Evolutionary conservation across 345 rosid species (phyloP), one percentile per base, ranked within the genome.

Genomic region (Boechera retrofracta): DNA sequence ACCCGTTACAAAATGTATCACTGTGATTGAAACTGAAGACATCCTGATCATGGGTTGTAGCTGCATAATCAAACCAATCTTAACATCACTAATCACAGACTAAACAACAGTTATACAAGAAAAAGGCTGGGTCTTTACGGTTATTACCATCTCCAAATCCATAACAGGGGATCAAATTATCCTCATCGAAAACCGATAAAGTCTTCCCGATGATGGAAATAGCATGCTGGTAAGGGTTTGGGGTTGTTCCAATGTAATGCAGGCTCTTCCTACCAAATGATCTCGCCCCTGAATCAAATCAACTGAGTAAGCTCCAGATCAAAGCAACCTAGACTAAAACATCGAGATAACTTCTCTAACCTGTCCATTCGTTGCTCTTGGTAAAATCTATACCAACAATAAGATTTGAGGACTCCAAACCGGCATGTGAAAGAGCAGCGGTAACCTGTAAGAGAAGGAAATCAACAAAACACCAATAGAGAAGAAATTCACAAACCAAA

Each of bases 321-420:
- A 48, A 24, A 76, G 31, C 36, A 48, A 48, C 61, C 31, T 32
- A 41, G 36, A 48, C 56, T 62, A 53, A 26, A 74, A 71, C 66
- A 55, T n/a, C 12, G 15, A 56, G 51, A 65, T 13, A 11, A 60
- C 53, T 67, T 39, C 36, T 21, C 71, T 32, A 44, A 90, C 98
- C 98, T 82, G 98, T 92, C 98, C 98, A 92, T 44, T 94, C 98
- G 5, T 94, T 94, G 88, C 98, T 94, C 84, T 94, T 94, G 1
- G 98, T 94, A 82, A 92, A 89, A 83, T 92, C 98, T 71, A 94
- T 87, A 69, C 97, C 98, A 49, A 94, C 95, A 16, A 94, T 94
- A 56, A 94, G 86, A 80, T 94, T 94, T 41, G 98, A 90, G 33
- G 98, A 94, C 84, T 92, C 98, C n/a, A 94, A 83, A 45, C 98